Percentiles rank a stretch among this genome's conserved stretches.
Conservation (phyloP, 2,329 filamentous ascomycete genomes). For the Geosmithia putterillii region DNA sequence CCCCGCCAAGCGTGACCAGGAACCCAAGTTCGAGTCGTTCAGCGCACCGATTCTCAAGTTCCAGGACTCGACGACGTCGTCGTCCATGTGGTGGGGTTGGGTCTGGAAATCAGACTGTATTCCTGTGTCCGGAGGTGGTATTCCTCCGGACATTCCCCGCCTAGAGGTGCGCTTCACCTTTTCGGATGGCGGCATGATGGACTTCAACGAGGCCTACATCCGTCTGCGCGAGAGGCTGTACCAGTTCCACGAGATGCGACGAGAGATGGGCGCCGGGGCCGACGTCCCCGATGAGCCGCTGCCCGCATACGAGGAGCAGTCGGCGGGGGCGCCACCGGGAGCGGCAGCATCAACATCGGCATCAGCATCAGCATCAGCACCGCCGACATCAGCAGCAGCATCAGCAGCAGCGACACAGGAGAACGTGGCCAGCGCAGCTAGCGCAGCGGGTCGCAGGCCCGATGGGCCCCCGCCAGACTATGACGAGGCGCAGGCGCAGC, state of each 20-base stretch:
- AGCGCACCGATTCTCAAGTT: constrained; percentile 79
- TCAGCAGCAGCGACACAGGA: not conserved
- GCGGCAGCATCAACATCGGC: constrained; percentile 11
- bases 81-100: constrained; percentile 88
- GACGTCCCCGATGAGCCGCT: constrained; percentile 74
- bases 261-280: constrained; percentile 51
- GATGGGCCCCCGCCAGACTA: constrained; percentile 82
- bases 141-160: constrained; percentile 59
- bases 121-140: constrained; percentile 72
- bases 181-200: constrained; percentile 88
- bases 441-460: constrained; percentile 29
- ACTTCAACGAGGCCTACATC: constrained; percentile 76
- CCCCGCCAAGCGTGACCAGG: constrained; percentile 53
- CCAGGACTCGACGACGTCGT: constrained; percentile 66
- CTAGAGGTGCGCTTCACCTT: constrained; percentile 80
- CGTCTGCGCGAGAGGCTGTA: constrained; percentile 72
- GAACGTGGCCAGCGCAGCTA: constrained; percentile 14
- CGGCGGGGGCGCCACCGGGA: constrained; percentile 11
- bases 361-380: not conserved
- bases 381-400: not conserved
- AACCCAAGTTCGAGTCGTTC: constrained; percentile 65
- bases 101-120: constrained; percentile 73
- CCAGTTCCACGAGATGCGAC: constrained; percentile 65
- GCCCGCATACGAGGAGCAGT: constrained; percentile 65
- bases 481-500: constrained; percentile 75